Percentiles rank a stretch among this genome's conserved stretches.
Evolutionary conservation across 2,329 filamentous ascomycete species (phyloP).

Genomic region (Alternaria tenuissima): DNA sequence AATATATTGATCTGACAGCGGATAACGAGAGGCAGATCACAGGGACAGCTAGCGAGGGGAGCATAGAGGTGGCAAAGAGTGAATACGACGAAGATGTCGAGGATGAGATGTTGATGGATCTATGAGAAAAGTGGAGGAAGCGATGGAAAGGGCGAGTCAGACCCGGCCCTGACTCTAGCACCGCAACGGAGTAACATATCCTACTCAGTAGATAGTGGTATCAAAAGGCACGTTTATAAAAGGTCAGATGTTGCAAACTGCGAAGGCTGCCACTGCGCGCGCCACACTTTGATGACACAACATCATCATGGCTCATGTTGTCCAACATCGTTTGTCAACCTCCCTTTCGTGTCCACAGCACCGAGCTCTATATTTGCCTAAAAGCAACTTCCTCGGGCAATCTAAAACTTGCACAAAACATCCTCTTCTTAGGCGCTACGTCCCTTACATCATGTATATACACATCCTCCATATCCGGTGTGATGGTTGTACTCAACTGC

Average conservation of each 20-base stretch:
- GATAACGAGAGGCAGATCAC: slow-evolving; percentile 5
- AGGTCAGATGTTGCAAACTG: not conserved
- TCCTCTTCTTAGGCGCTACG: slow-evolving; percentile 91
- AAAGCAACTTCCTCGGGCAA: slow-evolving; percentile 86
- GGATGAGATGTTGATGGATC: slow-evolving; percentile 41
- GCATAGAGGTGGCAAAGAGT: slow-evolving; percentile 2
- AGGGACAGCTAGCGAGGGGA: slow-evolving; percentile 4
- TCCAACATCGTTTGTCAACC: not conserved
- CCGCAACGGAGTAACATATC: not conserved
- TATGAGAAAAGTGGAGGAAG: slow-evolving; percentile 9
- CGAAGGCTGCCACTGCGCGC: not conserved
- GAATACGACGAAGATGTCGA: slow-evolving; percentile 22
- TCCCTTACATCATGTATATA: slow-evolving; percentile 75
- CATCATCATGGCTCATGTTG: not conserved
- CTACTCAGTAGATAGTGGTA: not conserved
- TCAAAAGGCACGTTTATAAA: too few relatives aligned
- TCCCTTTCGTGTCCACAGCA: not conserved
- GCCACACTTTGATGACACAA: not conserved
- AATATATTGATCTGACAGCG: not conserved
- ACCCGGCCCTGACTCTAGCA: not conserved
- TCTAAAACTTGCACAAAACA: slow-evolving; percentile 95
- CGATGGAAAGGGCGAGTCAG: not conserved
- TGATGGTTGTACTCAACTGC: slow-evolving; percentile 67
- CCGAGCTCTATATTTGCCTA: slow-evolving; percentile 45
- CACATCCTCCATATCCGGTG: slow-evolving; percentile 64